Base-by-base conservation (phyloP, 2,329 filamentous ascomycete genomes). In the Escovopsis weberi region DNA sequence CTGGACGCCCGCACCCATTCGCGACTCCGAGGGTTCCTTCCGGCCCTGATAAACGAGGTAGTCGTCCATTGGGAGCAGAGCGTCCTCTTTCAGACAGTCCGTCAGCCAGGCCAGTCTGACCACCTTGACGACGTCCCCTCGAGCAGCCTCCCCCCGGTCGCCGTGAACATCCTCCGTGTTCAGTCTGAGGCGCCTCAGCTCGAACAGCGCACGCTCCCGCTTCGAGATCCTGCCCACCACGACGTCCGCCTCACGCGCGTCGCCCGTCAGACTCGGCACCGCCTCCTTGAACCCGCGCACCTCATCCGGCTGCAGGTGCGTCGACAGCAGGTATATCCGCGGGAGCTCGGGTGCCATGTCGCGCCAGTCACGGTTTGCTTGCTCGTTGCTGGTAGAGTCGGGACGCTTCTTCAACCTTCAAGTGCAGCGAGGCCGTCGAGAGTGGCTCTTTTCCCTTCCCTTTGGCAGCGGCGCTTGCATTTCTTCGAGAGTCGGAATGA, bases 141-240 rank as follows among this genome's bases (percentile, higher is more conserved):
- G 8, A 32, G 28, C 28, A 9, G 28, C 28, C 19, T 26, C 8
- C 28, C 11, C 28, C 28, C 8, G 4, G 4, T 32, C 28, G 11
- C 26, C 33, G 18, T 4, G 23, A 23, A 54, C 23, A 6, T 56
- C 74, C 43, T 74, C 66, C 0, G 78, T 77, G 35, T 61, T 57
- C 2, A 94, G 51, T 12, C 77, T 79, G 38, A 75, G 71, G 6
- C 75, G 71, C 42, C 85, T 72, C 47, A 96, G 65, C 60, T 96
- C 89, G 51, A 93, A 79, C 38, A 74, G 68, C 1, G 85, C 85
- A 15, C 89, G 73, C 52, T 77, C 72, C 49, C 75, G 79, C 43
- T 75, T 80, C 1, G 69, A 69, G 32, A 94, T 70, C 50, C 79
- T 85, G 2, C 83, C 86, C 28, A 96, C 58, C 2, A 94, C 68